phyloP scores from a whole-genome alignment of 1,284 basidiomycete species.

The Pseudozyma hubeiensis region DNA sequence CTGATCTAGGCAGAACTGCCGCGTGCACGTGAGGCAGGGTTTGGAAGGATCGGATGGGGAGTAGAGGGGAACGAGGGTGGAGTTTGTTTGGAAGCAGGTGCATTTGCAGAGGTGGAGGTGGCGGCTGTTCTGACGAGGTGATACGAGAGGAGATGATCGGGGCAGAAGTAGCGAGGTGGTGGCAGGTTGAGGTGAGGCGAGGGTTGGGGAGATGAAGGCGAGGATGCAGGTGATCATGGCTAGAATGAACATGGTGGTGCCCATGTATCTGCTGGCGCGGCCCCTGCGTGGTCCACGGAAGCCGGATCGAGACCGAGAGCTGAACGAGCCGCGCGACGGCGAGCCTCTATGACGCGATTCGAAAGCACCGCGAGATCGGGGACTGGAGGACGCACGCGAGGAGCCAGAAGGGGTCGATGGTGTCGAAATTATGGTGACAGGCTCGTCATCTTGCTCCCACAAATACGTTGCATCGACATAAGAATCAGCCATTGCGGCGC shows the following conservation, averaged over 20 bases:
- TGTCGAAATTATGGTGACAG: slow-evolving; percentile 22
- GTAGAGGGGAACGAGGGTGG: slow-evolving; percentile 66
- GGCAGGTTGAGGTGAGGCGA: not conserved
- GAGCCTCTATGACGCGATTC: not conserved
- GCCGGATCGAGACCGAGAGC: not conserved
- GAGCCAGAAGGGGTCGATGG: slow-evolving; percentile 6
- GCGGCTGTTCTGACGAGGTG: slow-evolving; percentile 10
- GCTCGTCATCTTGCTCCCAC: slow-evolving; percentile 3
- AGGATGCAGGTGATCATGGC: slow-evolving; percentile 30
- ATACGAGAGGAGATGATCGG: not conserved
- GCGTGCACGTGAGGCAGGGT: slow-evolving; percentile 66
- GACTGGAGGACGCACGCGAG: slow-evolving; percentile 4
- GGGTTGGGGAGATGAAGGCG: slow-evolving; percentile 10
- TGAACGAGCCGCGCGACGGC: not conserved
- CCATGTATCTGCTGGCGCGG: slow-evolving; percentile 13
- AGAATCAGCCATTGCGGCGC: not conserved
- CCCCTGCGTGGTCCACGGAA: slow-evolving; percentile 8
- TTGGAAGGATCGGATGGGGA: slow-evolving; percentile 51
- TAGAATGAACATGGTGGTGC: slow-evolving; percentile 22
- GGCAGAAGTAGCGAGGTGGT: not conserved
- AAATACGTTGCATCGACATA: not conserved
- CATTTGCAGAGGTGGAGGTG: slow-evolving; percentile 66
- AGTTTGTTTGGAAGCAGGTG: slow-evolving; percentile 68
- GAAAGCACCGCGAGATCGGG: slow-evolving; percentile 8
- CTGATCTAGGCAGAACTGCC: slow-evolving; percentile 67